Conservation (phyloP, 768 basidiomycete species). For the Tylopilus plumbeoviolaceoides region DNA sequence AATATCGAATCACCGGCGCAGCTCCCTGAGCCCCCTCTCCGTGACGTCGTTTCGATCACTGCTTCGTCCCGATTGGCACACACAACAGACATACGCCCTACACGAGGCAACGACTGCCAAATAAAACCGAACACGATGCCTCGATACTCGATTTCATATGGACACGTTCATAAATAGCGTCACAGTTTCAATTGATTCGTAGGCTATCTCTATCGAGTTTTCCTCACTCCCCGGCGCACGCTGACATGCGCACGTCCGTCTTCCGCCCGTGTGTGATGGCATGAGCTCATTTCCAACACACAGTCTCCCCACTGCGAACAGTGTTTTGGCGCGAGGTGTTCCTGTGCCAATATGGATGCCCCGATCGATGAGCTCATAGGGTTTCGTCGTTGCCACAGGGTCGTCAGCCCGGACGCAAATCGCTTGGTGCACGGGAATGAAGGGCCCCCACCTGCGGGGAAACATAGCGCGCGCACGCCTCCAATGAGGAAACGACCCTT, state of each 20-base stretch:
- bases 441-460: constrained; percentile 9
- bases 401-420: constrained; percentile 3
- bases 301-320: too few relatives aligned
- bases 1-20: not conserved
- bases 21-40: not conserved
- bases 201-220: constrained; percentile 10
- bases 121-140: not conserved
- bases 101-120: not conserved
- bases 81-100: not conserved
- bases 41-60: not conserved
- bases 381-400: constrained; percentile 8
- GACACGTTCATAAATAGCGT: not conserved
- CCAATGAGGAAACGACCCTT: constrained; percentile 3
- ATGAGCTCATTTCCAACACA: not conserved
- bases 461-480: not conserved
- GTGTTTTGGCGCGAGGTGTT: not conserved
- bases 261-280: constrained; percentile 1
- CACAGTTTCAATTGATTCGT: not conserved
- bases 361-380: constrained; percentile 21
- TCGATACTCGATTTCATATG: not conserved
- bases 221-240: not conserved
- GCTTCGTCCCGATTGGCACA: not conserved
- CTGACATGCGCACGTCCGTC: not conserved
- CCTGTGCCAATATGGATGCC: not conserved
- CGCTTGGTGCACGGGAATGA: constrained; percentile 15